These are phyloP conservation scores for Trichophyton rubrum DNA, from an alignment of 2,329 filamentous ascomycete genomes.

Conservation along the genomic window DNA sequence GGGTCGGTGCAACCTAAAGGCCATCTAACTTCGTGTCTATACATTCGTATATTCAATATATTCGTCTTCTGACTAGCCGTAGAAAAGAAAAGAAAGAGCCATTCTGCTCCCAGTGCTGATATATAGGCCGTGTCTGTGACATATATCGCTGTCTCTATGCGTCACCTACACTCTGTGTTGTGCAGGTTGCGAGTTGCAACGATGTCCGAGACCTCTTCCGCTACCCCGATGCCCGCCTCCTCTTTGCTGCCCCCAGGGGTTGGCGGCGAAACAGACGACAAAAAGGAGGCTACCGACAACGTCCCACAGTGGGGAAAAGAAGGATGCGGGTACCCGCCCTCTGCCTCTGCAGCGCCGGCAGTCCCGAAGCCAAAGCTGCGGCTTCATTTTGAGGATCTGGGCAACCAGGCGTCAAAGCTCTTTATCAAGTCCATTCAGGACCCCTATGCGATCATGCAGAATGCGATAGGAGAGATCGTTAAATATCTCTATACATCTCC, in stretches of 20 bases:
- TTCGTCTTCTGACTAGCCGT: background rate
- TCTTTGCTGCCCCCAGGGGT: background rate
- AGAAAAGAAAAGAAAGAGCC: background rate
- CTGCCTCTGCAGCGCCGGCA: background rate
- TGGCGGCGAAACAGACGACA: background rate
- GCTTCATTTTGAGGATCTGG: slow-evolving; percentile 24
- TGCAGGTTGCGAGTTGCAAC: background rate
- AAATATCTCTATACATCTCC: slow-evolving; percentile 52
- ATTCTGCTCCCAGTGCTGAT: background rate
- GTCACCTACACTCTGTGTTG: background rate
- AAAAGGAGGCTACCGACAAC: background rate
- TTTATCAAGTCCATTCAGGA: slow-evolving; percentile 59
- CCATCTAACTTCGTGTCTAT: background rate
- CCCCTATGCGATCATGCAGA: slow-evolving; percentile 44
- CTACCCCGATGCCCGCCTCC: background rate
- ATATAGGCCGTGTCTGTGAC: background rate
- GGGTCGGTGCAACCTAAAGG: background rate
- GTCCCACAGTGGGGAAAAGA: background rate
- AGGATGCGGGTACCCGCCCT: background rate
- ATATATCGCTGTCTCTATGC: background rate
- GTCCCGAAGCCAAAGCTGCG: slow-evolving; percentile 25
- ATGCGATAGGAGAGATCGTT: slow-evolving; percentile 56
- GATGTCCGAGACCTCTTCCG: slow-evolving; percentile 3
- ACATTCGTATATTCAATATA: background rate
- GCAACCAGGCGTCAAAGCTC: slow-evolving; percentile 43